phyloP scores from a whole-genome alignment of 78 protist species.

The Emiliania huxleyi region DNA sequence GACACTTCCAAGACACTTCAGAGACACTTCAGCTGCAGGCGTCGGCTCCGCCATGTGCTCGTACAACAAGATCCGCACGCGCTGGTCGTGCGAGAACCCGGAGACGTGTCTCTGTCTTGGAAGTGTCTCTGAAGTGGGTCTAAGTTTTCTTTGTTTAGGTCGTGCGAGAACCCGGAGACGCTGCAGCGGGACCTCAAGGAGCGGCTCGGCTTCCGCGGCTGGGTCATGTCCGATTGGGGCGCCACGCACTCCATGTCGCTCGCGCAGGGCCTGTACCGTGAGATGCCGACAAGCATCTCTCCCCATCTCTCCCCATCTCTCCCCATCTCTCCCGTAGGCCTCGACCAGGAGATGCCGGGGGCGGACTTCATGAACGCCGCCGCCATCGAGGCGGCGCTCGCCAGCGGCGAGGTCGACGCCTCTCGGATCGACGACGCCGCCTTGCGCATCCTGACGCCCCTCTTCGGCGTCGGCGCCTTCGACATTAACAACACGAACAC shows the following conservation, averaged over 20 bases:
- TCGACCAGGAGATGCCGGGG: not conserved
- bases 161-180: slow-evolving; percentile 13
- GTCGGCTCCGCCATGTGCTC: too few relatives aligned
- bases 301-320: too few relatives aligned
- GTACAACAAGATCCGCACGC: too few relatives aligned
- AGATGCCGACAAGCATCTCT: too few relatives aligned
- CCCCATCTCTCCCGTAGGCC: too few relatives aligned
- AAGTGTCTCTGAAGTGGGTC: too few relatives aligned
- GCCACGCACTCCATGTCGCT: slow-evolving; percentile 17
- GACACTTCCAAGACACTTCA: too few relatives aligned
- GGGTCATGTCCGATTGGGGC: slow-evolving; percentile 37
- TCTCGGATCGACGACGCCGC: not conserved
- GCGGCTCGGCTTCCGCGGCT: slow-evolving; percentile 23
- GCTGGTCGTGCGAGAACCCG: too few relatives aligned
- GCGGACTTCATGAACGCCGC: not conserved
- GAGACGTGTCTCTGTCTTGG: too few relatives aligned
- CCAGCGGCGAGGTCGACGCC: not conserved
- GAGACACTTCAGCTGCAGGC: too few relatives aligned
- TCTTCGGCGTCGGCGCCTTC: slow-evolving; percentile 38
- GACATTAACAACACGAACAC: slow-evolving; percentile 17
- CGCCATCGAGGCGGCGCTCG: not conserved
- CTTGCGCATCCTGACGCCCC: not conserved
- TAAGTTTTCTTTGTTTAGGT: too few relatives aligned
- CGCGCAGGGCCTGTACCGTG: too few relatives aligned
- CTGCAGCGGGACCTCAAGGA: not conserved